phyloP scores from a whole-genome alignment of 2,329 filamentous ascomycete species.

The Zopfia rhizophila region DNA sequence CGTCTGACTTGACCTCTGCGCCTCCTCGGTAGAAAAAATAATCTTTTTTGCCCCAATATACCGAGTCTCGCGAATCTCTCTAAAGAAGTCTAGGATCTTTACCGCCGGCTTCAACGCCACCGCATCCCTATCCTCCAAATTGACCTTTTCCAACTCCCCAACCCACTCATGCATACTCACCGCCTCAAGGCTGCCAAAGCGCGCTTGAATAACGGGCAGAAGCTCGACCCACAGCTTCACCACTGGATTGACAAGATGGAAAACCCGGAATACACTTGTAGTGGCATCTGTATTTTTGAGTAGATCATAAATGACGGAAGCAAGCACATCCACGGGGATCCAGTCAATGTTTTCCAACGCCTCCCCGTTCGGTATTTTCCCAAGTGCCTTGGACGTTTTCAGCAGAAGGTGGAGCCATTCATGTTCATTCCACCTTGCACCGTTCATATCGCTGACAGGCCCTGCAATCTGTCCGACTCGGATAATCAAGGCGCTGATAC shows the following conservation, averaged over 20 bases:
- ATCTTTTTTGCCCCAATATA: constrained; percentile 5
- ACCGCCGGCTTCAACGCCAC: constrained; percentile 18
- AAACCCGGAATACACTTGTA: too few species aligned
- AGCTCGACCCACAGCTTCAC: constrained; percentile 14
- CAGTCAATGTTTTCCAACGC: constrained; percentile 17
- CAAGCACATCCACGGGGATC: constrained; percentile 23
- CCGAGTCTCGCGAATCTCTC: constrained; percentile 12
- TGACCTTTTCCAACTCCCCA: constrained; percentile 8
- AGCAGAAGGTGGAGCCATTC: constrained; percentile 26
- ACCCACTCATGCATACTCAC: constrained; percentile 19
- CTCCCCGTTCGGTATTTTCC: constrained; percentile 5
- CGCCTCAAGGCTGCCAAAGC: neutral
- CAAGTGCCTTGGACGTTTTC: constrained; percentile 12
- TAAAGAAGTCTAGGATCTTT: constrained; percentile 26
- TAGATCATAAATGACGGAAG: constrained; percentile 6
- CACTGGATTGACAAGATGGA: constrained; percentile 21
- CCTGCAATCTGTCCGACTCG: constrained; percentile 54
- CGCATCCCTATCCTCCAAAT: constrained; percentile 9
- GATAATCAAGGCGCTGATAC: constrained; percentile 24
- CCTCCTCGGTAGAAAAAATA: neutral
- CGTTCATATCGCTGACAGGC: constrained; percentile 8
- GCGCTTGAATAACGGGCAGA: constrained; percentile 12
- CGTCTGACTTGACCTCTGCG: neutral
- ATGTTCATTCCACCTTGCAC: constrained; percentile 20
- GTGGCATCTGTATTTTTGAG: too few species aligned